These are phyloP conservation scores for Jasminum sambac DNA, from an alignment of 257 asterid genomes.

Conservation along the genomic window DNA sequence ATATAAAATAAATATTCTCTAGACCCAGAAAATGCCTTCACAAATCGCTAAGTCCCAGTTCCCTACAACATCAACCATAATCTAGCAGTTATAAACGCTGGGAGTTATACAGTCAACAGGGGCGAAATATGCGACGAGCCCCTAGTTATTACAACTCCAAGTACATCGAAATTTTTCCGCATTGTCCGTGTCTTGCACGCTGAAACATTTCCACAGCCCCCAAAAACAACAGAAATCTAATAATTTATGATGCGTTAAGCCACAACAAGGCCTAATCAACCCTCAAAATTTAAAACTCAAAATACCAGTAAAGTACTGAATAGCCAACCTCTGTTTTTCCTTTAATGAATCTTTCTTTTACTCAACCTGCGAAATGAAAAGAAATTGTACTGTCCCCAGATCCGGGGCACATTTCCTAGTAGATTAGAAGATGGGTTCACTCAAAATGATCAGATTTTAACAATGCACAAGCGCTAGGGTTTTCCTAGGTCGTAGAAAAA, in stretches of 20 bases:
- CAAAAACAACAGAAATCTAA: not conserved
- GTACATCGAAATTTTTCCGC: conserved; percentile 11
- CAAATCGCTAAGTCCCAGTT: conserved; percentile 6
- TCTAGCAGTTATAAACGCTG: conserved; percentile 13
- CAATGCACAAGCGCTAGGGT: conserved; percentile 44
- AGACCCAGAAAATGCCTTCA: not conserved
- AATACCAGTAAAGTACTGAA: conserved; percentile 20
- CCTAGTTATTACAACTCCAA: conserved; percentile 21
- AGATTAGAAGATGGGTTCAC: conserved; percentile 5
- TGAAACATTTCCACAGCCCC: conserved; percentile 7
- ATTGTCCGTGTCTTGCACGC: conserved; percentile 17
- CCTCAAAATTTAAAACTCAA: conserved; percentile 20
- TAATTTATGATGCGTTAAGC: conserved; percentile 1
- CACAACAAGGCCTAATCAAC: conserved; percentile 20
- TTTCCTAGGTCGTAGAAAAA: conserved; percentile 31
- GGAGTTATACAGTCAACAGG: conserved; percentile 18
- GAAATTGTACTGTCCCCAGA: conserved; percentile 32
- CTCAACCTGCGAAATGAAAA: conserved; percentile 22
- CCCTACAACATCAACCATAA: conserved; percentile 16
- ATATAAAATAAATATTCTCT: conserved; percentile 13
- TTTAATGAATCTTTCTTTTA: conserved; percentile 5
- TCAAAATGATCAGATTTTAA: conserved; percentile 24
- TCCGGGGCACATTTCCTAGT: conserved; percentile 36
- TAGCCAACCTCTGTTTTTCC: conserved; percentile 28
- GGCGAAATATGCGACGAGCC: conserved; percentile 11